These are phyloP conservation scores for Pseudocercospora pini-densiflorae DNA, from an alignment of 2,329 filamentous ascomycete genomes.

Conservation along the genomic window DNA sequence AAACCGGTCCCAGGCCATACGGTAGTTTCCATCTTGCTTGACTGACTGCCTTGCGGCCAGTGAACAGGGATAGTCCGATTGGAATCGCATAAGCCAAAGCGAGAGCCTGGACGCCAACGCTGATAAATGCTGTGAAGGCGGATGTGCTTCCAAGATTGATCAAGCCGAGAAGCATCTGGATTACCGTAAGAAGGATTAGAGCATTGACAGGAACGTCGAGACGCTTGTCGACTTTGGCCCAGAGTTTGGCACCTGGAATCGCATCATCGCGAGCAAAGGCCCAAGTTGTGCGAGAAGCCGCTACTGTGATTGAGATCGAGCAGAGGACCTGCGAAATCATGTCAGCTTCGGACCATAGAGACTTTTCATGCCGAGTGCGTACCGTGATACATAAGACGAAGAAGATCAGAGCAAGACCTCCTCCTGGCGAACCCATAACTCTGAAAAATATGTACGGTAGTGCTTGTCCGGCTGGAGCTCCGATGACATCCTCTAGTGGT, in stretches of 20 bases:
- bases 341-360: background rate
- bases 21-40: conserved; percentile 21
- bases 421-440: conserved; percentile 56
- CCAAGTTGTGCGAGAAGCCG: conserved; percentile 54
- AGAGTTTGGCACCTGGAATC: conserved; percentile 47
- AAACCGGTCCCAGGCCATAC: conserved; percentile 41
- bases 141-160: conserved; percentile 55
- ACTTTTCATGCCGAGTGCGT: background rate
- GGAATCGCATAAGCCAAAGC: conserved; percentile 62
- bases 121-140: conserved; percentile 57
- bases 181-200: conserved; percentile 49
- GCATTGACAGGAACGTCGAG: conserved; percentile 49
- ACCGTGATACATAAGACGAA: conserved; percentile 54
- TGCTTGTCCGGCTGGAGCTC: conserved; percentile 53
- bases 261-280: conserved; percentile 51
- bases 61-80: conserved; percentile 45
- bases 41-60: conserved; percentile 39
- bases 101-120: conserved; percentile 61
- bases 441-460: conserved; percentile 56
- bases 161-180: conserved; percentile 55
- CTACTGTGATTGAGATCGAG: conserved; percentile 58
- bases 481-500: conserved; percentile 51
- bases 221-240: conserved; percentile 41
- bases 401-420: conserved; percentile 54
- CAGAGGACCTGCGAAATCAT: conserved; percentile 48